Percentiles rank a stretch among this genome's conserved stretches.
phyloP scores from a whole-genome alignment of 208 protist species.

The Balamuthia mandrillaris region DNA sequence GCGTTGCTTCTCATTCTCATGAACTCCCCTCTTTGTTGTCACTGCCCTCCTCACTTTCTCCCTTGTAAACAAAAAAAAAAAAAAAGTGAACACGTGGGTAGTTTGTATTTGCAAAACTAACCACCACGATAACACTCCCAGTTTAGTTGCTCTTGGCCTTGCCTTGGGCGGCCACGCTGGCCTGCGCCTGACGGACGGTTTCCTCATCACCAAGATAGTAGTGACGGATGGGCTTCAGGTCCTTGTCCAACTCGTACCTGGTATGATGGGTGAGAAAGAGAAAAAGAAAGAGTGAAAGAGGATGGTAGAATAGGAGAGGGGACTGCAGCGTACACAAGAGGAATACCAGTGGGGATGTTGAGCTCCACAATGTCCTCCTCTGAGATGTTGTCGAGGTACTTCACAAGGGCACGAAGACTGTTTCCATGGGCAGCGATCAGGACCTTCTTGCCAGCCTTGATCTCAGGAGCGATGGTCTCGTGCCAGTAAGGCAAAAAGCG shows the following conservation, averaged over 20 bases:
- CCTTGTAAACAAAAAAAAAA: too few species aligned
- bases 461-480: conserved; percentile 59
- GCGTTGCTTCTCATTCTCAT: too few species aligned
- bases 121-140: too few species aligned
- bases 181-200: conserved; percentile 12
- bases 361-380: conserved; percentile 61
- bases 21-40: too few species aligned
- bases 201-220: conserved; percentile 52
- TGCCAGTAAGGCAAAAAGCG: conserved; percentile 67
- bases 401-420: conserved; percentile 68
- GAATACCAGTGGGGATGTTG: conserved; percentile 71
- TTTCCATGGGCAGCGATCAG: conserved; percentile 77
- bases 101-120: too few species aligned
- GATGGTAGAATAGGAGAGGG: too few species aligned
- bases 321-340: too few species aligned
- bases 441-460: conserved; percentile 70
- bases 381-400: conserved; percentile 66
- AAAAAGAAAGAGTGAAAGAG: too few species aligned
- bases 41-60: too few species aligned
- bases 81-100: too few species aligned
- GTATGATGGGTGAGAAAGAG: too few species aligned
- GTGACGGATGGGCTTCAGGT: conserved; percentile 56
- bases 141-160: too few species aligned
- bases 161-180: conserved; percentile 55
- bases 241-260: conserved; percentile 61